Base-by-base conservation (phyloP, 2,329 filamentous ascomycete genomes). In the Aspergillus pseudotamarii region DNA sequence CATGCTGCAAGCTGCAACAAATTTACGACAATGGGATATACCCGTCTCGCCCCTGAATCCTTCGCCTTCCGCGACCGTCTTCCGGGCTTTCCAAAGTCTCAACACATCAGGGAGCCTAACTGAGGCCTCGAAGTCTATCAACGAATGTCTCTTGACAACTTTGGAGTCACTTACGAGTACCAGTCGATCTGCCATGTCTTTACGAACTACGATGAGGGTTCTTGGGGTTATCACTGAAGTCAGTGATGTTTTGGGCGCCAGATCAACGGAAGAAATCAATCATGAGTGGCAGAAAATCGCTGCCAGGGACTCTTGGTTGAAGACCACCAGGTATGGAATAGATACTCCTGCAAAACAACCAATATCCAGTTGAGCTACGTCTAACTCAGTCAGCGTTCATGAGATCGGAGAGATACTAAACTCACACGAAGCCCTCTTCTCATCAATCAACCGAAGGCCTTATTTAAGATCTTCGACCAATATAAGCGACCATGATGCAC, bases 1-100 rank as follows among this genome's bases (percentile, higher is more conserved):
- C 65, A 92, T 92, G 59, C 90, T 96, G 66, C 86, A 88, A 59
- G 92, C 92, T 6, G 93, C 94, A 23, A 87, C 92, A 64, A 91
- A 90, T 67, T 82, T 98, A 19, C 93, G 95, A 69, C 90, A 94
- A 71, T 99, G 95, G 95, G 94, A 97, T 73, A 84, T 98, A 23
- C 91, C 92, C 16, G 88, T 89, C 0, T 91, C 93, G 0, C 81
- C 84, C 9, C 80, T 83, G 3, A 86, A 85, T 56, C 81, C 84
- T 14, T 89, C 87, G 34, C 87, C 90, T 60, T 83, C 89, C 1
- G 88, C 90, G 3, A 89, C 87, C 1, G 81, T 94, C 0, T 97
- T 96, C 79, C 91, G 89, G 70, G 88, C 89, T 0, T 93, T 96
- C 63, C 93, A 97, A 74, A 87, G 88, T 26, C 84, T 97, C 64